These are phyloP conservation scores for Dothiorella sarmentorum DNA, from an alignment of 2,329 filamentous ascomycete species.

Conservation along the genomic window DNA sequence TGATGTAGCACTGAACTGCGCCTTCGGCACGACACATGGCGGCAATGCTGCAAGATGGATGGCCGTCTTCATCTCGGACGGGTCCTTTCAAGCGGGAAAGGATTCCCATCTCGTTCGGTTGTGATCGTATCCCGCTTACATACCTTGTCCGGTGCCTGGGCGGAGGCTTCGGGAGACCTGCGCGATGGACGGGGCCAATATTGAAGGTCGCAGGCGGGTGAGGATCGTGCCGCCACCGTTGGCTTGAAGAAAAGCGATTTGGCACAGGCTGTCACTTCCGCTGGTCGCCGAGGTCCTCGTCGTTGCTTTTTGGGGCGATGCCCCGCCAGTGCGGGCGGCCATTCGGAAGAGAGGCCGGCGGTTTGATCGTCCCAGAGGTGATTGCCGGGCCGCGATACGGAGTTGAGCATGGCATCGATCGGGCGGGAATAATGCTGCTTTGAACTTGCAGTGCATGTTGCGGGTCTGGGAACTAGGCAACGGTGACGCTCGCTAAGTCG, in stretches of 20 bases:
- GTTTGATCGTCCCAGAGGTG: neutral
- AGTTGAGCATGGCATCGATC: neutral
- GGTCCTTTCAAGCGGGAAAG: neutral
- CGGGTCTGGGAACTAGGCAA: neutral
- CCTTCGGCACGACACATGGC: too few species aligned
- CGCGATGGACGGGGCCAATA: neutral
- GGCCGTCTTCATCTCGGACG: conserved; percentile 8
- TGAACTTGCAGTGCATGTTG: neutral
- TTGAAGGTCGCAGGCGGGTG: neutral
- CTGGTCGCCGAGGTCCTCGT: neutral
- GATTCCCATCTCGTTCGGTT: neutral
- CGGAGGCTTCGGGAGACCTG: neutral
- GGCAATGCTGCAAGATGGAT: neutral
- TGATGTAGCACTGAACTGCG: neutral
- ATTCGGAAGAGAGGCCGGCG: neutral
- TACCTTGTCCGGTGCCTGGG: neutral
- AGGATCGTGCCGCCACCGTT: neutral
- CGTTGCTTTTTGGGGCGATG: neutral
- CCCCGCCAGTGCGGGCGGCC: neutral
- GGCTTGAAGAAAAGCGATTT: neutral
- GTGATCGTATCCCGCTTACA: too few species aligned
- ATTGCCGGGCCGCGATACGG: neutral
- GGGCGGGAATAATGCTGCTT: neutral
- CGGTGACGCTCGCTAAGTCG: neutral
- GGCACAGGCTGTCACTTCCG: neutral